Percentiles rank a stretch among this genome's conserved stretches.
phyloP scores from a whole-genome alignment of 2,329 filamentous ascomycete species.

The Metarhizium guizhouense region DNA sequence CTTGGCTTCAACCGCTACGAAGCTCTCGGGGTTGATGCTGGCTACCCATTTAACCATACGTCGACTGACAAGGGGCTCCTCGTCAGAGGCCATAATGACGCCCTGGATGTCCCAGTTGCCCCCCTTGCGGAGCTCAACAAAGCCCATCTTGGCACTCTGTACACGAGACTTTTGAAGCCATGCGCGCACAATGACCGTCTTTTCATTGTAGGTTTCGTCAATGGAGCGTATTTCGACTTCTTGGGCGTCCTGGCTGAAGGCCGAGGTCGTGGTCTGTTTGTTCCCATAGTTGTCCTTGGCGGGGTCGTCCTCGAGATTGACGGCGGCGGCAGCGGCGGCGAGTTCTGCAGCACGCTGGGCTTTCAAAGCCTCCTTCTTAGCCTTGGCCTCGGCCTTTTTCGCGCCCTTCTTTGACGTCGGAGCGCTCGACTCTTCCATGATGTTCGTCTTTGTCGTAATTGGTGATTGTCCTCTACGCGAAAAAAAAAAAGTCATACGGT shows the following conservation, averaged over 20 bases:
- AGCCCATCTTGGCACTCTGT: slow-evolving; percentile 64
- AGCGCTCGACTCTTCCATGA: background rate
- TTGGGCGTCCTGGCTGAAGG: slow-evolving; percentile 32
- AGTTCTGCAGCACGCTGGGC: slow-evolving; percentile 64
- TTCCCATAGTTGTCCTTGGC: slow-evolving; percentile 72
- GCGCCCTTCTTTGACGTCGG: slow-evolving; percentile 52
- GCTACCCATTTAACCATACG: slow-evolving; percentile 94
- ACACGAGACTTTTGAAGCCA: slow-evolving; percentile 31
- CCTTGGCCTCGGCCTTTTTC: slow-evolving; percentile 79
- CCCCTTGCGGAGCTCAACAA: slow-evolving; percentile 71
- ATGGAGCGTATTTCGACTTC: slow-evolving; percentile 54
- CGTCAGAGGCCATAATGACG: slow-evolving; percentile 58
- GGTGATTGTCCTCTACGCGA: background rate
- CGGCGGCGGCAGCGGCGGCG: slow-evolving; percentile 57
- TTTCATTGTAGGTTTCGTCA: slow-evolving; percentile 55
- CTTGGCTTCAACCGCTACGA: slow-evolving; percentile 69
- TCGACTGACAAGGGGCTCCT: slow-evolving; percentile 44
- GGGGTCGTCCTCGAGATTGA: slow-evolving; percentile 57
- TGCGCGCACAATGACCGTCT: slow-evolving; percentile 66
- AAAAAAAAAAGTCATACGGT: background rate
- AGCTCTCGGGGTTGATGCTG: slow-evolving; percentile 68
- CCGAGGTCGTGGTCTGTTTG: background rate
- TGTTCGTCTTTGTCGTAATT: background rate
- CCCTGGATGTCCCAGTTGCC: slow-evolving; percentile 69
- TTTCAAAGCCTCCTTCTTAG: slow-evolving; percentile 81